Evolutionary conservation across 2,329 filamentous ascomycete species (phyloP).

Genomic region (Hymenoscyphus occultus): DNA sequence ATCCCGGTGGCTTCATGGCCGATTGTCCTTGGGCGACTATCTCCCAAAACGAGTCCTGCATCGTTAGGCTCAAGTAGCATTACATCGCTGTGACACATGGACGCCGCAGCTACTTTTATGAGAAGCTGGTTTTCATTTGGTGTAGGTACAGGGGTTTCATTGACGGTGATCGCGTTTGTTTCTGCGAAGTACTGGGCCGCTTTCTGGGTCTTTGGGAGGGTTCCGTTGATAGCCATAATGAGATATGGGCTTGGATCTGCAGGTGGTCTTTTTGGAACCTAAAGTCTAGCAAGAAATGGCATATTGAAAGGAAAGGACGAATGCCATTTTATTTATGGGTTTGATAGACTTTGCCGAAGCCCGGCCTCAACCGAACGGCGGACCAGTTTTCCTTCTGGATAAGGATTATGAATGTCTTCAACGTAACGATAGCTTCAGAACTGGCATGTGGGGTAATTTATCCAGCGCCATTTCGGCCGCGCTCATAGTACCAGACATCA

Average conservation of each 20-base stretch:
- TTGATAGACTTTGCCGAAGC: too few species aligned
- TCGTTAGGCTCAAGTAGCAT: constrained; percentile 23
- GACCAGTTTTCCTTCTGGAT: too few species aligned
- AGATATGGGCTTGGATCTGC: neutral
- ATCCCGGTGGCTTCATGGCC: constrained; percentile 24
- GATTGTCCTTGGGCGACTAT: constrained; percentile 17
- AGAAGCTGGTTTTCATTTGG: constrained; percentile 42
- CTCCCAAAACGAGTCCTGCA: constrained; percentile 10
- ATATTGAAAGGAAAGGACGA: too few species aligned
- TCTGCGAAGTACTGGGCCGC: constrained; percentile 11
- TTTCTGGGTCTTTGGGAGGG: constrained; percentile 11
- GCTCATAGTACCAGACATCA: too few species aligned
- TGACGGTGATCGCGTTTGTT: constrained; percentile 12
- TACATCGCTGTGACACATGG: constrained; percentile 41
- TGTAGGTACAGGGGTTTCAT: constrained; percentile 42
- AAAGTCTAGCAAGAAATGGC: too few species aligned
- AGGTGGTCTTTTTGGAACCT: too few species aligned
- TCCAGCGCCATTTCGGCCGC: too few species aligned
- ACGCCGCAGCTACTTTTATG: constrained; percentile 40
- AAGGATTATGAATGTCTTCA: too few species aligned
- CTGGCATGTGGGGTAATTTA: too few species aligned
- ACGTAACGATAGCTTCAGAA: too few species aligned
- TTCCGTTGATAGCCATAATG: constrained; percentile 2
- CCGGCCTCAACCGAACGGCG: too few species aligned
- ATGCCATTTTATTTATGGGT: too few species aligned